Conservation (phyloP, 345 rosid species). For the Reutealis trisperma region DNA sequence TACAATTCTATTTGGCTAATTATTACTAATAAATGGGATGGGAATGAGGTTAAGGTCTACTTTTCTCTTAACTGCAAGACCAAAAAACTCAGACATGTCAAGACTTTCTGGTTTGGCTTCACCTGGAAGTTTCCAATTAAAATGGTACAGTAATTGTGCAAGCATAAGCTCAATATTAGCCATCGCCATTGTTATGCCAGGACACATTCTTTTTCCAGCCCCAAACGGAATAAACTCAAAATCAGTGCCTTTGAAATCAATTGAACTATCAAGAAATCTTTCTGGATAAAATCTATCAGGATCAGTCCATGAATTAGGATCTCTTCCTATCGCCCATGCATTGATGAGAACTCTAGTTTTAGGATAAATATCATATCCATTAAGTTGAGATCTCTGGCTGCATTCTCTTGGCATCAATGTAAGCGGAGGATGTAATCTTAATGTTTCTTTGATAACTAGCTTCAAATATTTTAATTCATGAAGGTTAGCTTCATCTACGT, state of each 20-base stretch:
- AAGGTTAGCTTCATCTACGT: slow-evolving; percentile 12
- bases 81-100: slow-evolving; percentile 2
- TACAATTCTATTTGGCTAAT: too few species aligned
- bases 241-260: slow-evolving; percentile 4
- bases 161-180: slow-evolving; percentile 6
- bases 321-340: slow-evolving; percentile 12
- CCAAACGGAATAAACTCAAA: slow-evolving; percentile 4
- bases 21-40: background rate
- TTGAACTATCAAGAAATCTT: background rate
- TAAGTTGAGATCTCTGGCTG: background rate
- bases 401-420: slow-evolving; percentile 12
- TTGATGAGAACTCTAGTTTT: slow-evolving; percentile 2
- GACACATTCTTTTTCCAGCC: slow-evolving; percentile 12
- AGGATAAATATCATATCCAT: slow-evolving; percentile 1
- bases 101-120: background rate
- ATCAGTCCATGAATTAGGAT: slow-evolving; percentile 7
- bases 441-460: slow-evolving; percentile 12
- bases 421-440: slow-evolving; percentile 14
- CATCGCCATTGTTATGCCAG: slow-evolving; percentile 2
- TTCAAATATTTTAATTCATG: slow-evolving; percentile 18
- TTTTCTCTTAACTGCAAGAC: background rate
- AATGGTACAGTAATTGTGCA: slow-evolving; percentile 2
- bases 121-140: slow-evolving; percentile 1
- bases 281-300: slow-evolving; percentile 1
- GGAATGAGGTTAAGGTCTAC: slow-evolving; percentile 4